Evolutionary conservation across 768 basidiomycete species (phyloP).

Genomic region (Suillus fuscotomentosus): DNA sequence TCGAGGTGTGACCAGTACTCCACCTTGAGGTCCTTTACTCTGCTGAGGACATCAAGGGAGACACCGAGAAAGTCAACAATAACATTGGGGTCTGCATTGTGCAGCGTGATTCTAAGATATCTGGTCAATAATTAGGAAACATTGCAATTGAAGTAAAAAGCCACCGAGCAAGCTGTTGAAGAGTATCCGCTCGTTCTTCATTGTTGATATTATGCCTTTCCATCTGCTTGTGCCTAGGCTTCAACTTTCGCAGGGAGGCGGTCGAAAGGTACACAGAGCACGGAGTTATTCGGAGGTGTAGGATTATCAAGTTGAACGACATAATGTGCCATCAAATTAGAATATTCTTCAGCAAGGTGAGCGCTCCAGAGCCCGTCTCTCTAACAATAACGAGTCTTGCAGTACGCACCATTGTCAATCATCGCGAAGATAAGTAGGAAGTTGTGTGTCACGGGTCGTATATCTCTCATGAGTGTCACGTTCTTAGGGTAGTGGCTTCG

Average conservation of each 20-base stretch:
- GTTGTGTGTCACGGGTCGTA: constrained; percentile 81
- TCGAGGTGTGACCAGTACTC: constrained; percentile 96
- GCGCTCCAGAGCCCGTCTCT: too few relatives aligned
- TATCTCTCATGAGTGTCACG: constrained; percentile 33
- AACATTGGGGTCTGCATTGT: constrained; percentile 90
- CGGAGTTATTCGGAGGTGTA: constrained; percentile 83
- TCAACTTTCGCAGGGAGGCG: constrained; percentile 86
- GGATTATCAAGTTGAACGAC: constrained; percentile 88
- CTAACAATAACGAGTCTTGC: constrained; percentile 89
- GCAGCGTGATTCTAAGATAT: constrained; percentile 54
- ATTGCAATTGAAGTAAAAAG: neutral
- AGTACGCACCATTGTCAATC: constrained; percentile 88
- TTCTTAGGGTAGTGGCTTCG: too few relatives aligned
- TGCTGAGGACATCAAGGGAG: constrained; percentile 87
- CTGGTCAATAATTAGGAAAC: constrained; percentile 2
- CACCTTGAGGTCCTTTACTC: constrained; percentile 86
- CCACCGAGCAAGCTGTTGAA: constrained; percentile 80
- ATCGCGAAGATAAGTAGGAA: constrained; percentile 89
- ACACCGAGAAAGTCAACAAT: constrained; percentile 91
- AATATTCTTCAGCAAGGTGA: neutral
- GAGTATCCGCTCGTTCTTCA: constrained; percentile 82
- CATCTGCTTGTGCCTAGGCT: constrained; percentile 55
- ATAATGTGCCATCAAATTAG: constrained; percentile 3
- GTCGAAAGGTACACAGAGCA: constrained; percentile 81
- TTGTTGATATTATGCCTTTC: constrained; percentile 66